Base-by-base conservation (phyloP, 345 rosid species). In the Lepidium aucheri region DNA sequence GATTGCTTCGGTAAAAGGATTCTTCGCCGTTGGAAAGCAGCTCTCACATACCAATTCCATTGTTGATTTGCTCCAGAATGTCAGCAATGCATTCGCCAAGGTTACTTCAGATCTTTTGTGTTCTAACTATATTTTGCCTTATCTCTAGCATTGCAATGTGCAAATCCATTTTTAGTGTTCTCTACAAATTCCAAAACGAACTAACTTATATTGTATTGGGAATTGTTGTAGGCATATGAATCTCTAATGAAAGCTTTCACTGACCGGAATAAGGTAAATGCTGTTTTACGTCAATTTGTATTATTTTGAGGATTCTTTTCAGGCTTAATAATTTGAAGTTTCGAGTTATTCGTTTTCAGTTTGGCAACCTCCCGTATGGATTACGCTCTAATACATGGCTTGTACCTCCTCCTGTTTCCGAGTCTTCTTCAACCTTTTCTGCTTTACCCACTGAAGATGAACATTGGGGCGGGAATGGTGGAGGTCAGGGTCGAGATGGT, bases 341-440 rank as follows among this genome's bases (percentile, higher is more conserved):
- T 53, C 30, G 26, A 0, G 32, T 36, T 15, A 9, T 49, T 42
- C 4, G 18, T 24, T 75, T 72, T 65, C 86, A 93, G 98, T 93
- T 86, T 80, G 98, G 98, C 53, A 88, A 90, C 75, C 90, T 93
- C 70, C 97, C 98, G 18, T 90, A 80, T 36, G 96, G 98, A 16
- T 85, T 93, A 68, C 96, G 98, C 11, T 72, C 91, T 17, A 93
- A 90, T 72, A 81, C 98, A 20, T 93, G 97, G 97, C 88, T 93
- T 60, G 89, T 93, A 22, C 89, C 94, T 57, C 87, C 91, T 38
- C 73, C 78, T 70, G 86, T 85, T 53, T 81, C 80, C 1, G 90
- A 86, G 53, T 85, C 79, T 65, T 82, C 83, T 10, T 82, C 86
- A 17, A 72, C 53, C 32, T 89, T 85, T 72, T 82, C 81, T 11